Base-by-base conservation (phyloP, 768 basidiomycete genomes). In the Russula ochroleuca region DNA sequence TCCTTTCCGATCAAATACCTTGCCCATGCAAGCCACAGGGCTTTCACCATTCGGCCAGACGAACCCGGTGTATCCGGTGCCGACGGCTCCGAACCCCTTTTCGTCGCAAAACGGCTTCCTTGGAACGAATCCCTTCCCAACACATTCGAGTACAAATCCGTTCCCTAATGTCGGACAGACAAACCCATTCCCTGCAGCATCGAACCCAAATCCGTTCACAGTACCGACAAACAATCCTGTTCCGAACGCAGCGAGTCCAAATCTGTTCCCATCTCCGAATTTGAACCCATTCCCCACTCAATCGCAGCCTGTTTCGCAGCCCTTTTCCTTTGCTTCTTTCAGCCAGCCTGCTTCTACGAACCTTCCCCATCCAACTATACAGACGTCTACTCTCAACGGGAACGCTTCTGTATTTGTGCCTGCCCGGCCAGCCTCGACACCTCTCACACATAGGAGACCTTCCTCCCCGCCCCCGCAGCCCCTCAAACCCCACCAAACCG, bases 401-500 rank as follows among this genome's bases (percentile, higher is more conserved):
- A n/a, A n/a, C n/a, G n/a, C n/a, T n/a, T n/a, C n/a, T n/a, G n/a
- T n/a, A n/a, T n/a, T n/a, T n/a, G 61, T 80, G 2, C 86, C 83
- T 38, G 71, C 80, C 21, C 85, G 87, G 6, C 87, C 87, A 17
- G 85, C 84, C 0, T 92, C 91, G 1, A 90, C 90, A 1, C 91
- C 91, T 10, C 78, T 88, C 23, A 81, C 80, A 48, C 69, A 76
- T 33, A 66, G 72, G 35, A 70, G 71, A 7, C 76, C 80, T 2
- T 63, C 67, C 7, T 81, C 81, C 5, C 79, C 81, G 41, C 67
- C 77, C 3, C 78, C 80, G 2, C 85, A 87, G 70, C 85, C 86
- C 8, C 81, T 98, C 31, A 86, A 85, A 69, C 81, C 94, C 7
- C 95, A 98, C 73, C 85, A 89, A 72, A 99, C 97, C 3, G 96